phyloP scores from a whole-genome alignment of 495 filamentous ascomycete species.

The Beverwykella pulmonaria region DNA sequence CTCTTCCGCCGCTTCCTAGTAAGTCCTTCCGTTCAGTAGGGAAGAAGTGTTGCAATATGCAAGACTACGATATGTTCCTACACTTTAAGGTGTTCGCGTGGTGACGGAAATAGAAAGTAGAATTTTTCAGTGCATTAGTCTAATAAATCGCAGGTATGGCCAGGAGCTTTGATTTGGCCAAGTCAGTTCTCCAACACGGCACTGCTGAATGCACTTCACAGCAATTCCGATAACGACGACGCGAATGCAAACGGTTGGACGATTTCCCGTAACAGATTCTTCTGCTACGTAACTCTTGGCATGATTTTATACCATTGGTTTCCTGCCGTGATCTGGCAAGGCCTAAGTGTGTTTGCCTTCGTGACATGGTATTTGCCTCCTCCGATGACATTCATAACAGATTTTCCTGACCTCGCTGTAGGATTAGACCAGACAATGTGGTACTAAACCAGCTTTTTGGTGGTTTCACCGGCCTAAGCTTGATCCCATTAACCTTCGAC shows the following conservation, averaged over 20 bases:
- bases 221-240: slow-evolving; percentile 61
- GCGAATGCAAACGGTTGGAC: slow-evolving; percentile 63
- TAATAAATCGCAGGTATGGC: slow-evolving; percentile 43
- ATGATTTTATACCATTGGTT: slow-evolving; percentile 68
- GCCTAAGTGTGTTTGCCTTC: slow-evolving; percentile 33
- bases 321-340: slow-evolving; percentile 31
- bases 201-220: slow-evolving; percentile 72
- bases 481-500: slow-evolving; percentile 68
- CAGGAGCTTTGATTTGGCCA: slow-evolving; percentile 78
- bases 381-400: neutral
- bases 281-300: slow-evolving; percentile 60
- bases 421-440: slow-evolving; percentile 55
- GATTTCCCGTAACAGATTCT: slow-evolving; percentile 66
- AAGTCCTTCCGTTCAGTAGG: neutral
- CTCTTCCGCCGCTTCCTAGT: slow-evolving; percentile 68
- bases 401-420: neutral
- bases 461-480: slow-evolving; percentile 60
- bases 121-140: too few relatives aligned
- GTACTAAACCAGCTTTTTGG: slow-evolving; percentile 63
- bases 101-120: too few relatives aligned
- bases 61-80: too few relatives aligned
- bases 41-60: too few relatives aligned
- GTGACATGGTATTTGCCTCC: slow-evolving; percentile 21
- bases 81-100: too few relatives aligned
- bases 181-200: slow-evolving; percentile 64